A percentile compares a stretch with the other conserved stretches of the same genome.
Evolutionary conservation across 1,139 yeast species (phyloP).

Genomic region (Blastobotrys illinoisensis): DNA sequence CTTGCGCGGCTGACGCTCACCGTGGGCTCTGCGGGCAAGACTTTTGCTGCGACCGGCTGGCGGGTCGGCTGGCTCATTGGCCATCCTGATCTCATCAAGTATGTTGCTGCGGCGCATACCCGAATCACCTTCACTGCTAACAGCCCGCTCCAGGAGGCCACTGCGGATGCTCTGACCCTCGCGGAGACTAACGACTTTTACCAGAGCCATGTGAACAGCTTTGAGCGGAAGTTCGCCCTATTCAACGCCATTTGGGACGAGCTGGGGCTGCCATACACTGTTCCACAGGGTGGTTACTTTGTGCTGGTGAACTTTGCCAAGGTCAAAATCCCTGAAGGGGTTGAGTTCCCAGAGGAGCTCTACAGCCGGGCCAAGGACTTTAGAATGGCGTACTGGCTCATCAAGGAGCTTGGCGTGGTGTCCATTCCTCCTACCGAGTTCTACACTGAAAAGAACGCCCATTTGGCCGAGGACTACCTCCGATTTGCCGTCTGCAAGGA

Average conservation of each 20-base stretch:
- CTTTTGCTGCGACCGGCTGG: conserved; percentile 98
- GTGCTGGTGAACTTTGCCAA: conserved; percentile 80
- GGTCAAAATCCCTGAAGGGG: conserved; percentile 69
- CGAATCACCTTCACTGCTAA: conserved; percentile 87
- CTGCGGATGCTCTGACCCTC: conserved; percentile 63
- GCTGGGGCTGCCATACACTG: conserved; percentile 78
- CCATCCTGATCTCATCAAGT: conserved; percentile 69
- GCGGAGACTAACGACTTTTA: conserved; percentile 65
- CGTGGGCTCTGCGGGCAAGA: conserved; percentile 95
- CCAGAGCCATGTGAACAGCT: conserved; percentile 58
- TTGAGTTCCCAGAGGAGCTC: conserved; percentile 66
- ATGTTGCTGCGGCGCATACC: conserved; percentile 86
- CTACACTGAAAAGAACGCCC: conserved; percentile 62
- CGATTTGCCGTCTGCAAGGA: conserved; percentile 97
- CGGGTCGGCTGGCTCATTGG: conserved; percentile 95
- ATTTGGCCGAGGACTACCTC: conserved; percentile 74
- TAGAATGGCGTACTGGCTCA: conserved; percentile 85
- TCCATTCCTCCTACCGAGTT: conserved; percentile 97
- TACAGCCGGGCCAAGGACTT: conserved; percentile 72
- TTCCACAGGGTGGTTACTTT: conserved; percentile 91
- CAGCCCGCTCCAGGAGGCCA: conserved; percentile 92
- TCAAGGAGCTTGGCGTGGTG: conserved; percentile 87
- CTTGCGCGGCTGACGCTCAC: conserved; percentile 74
- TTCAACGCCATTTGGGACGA: conserved; percentile 78
- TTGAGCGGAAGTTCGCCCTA: conserved; percentile 62